phyloP scores from a whole-genome alignment of 108 stramenopile species.

The Pseudonitzschia multiseries region DNA sequence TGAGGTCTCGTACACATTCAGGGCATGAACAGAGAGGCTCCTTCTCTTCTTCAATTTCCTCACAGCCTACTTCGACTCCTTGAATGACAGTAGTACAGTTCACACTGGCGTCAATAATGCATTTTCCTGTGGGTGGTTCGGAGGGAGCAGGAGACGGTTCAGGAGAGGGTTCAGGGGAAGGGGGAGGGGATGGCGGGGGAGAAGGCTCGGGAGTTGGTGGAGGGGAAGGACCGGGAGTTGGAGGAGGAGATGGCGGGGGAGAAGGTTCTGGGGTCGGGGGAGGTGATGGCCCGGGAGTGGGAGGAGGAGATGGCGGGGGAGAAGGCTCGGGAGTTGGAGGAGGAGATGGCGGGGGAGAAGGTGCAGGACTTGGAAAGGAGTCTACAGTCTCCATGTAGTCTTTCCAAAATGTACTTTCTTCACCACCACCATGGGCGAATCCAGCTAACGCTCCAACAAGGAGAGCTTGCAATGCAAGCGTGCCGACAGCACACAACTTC shows the following conservation, averaged over 20 bases:
- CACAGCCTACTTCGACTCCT: slow-evolving; percentile 12
- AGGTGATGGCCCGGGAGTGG: not conserved
- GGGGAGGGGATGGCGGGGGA: slow-evolving; percentile 7
- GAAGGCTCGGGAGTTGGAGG: slow-evolving; percentile 4
- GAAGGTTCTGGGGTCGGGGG: slow-evolving; percentile 5
- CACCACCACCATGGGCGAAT: not conserved
- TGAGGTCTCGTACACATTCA: slow-evolving; percentile 16
- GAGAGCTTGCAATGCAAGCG: slow-evolving; percentile 9
- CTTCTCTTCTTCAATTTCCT: slow-evolving; percentile 5
- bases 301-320: not conserved
- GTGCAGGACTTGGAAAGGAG: slow-evolving; percentile 25
- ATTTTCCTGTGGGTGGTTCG: not conserved
- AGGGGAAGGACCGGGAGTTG: not conserved
- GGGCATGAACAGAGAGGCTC: slow-evolving; percentile 12
- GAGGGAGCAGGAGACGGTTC: slow-evolving; percentile 13
- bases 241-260: not conserved
- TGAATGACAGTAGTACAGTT: slow-evolving; percentile 1
- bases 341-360: slow-evolving; percentile 13
- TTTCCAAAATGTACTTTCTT: slow-evolving; percentile 18
- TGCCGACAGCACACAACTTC: slow-evolving; percentile 13
- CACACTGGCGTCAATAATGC: not conserved
- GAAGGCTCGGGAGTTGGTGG: slow-evolving; percentile 1
- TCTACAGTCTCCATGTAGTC: slow-evolving; percentile 20
- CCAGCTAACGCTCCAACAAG: not conserved
- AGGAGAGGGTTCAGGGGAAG: slow-evolving; percentile 5